These are phyloP conservation scores for Mycena indigotica DNA, from an alignment of 768 basidiomycete species.

Conservation along the genomic window DNA sequence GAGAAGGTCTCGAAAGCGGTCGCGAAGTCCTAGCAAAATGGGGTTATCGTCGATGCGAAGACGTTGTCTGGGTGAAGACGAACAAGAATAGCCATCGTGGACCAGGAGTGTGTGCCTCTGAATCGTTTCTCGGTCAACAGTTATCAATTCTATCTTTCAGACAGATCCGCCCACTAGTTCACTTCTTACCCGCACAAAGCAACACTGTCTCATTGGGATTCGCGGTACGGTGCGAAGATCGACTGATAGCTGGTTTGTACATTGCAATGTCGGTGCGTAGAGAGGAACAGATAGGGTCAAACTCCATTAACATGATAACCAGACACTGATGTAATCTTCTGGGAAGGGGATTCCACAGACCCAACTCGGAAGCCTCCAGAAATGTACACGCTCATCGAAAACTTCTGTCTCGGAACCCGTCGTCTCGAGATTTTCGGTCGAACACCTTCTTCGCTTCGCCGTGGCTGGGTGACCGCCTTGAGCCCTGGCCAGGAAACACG, in stretches of 20 bases:
- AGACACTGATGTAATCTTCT: slow-evolving; percentile 97
- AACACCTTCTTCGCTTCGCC: slow-evolving; percentile 64
- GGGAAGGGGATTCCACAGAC: slow-evolving; percentile 89
- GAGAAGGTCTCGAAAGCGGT: slow-evolving; percentile 89
- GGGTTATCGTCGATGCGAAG: slow-evolving; percentile 95
- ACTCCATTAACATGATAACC: slow-evolving; percentile 14
- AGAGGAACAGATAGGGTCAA: background rate
- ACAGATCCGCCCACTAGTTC: slow-evolving; percentile 86
- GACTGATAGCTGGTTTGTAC: slow-evolving; percentile 95
- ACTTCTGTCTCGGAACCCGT: slow-evolving; percentile 92
- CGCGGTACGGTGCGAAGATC: slow-evolving; percentile 93
- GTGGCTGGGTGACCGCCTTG: slow-evolving; percentile 91
- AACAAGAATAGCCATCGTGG: slow-evolving; percentile 73
- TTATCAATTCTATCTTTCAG: slow-evolving; percentile 43
- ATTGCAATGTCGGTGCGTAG: slow-evolving; percentile 90
- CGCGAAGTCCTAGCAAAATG: slow-evolving; percentile 89
- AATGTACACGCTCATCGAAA: slow-evolving; percentile 94
- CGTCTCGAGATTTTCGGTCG: slow-evolving; percentile 89
- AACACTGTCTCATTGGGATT: slow-evolving; percentile 97
- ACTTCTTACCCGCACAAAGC: slow-evolving; percentile 85
- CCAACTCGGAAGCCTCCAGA: slow-evolving; percentile 90
- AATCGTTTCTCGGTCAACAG: slow-evolving; percentile 9
- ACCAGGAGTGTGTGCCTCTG: slow-evolving; percentile 59
- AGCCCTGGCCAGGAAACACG: slow-evolving; percentile 62
- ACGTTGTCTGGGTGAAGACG: slow-evolving; percentile 98